Percentiles rank a stretch among this genome's conserved stretches.
phyloP scores from a whole-genome alignment of 257 asterid species.

The Nicotiana tomentosiformis region DNA sequence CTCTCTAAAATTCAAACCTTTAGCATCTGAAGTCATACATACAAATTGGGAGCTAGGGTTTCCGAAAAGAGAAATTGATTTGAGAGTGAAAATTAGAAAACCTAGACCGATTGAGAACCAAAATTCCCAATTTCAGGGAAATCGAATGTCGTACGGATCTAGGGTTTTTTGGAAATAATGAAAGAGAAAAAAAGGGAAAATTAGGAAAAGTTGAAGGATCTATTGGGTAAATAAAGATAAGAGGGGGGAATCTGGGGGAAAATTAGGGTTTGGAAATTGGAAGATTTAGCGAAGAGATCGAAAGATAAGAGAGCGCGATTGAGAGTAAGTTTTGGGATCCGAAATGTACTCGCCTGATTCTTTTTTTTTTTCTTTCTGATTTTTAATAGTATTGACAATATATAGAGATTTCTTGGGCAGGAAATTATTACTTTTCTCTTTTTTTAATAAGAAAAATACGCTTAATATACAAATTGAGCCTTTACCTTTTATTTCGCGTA shows the following conservation, averaged over 20 bases:
- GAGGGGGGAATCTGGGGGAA: background rate
- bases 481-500: no score
- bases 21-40: slow-evolving; percentile 36
- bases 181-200: background rate
- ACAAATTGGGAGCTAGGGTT: background rate
- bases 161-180: background rate
- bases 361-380: no score
- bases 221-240: background rate
- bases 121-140: background rate
- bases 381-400: no score
- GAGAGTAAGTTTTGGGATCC: background rate
- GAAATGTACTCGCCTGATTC: background rate
- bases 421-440: no score
- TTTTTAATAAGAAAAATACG: no score
- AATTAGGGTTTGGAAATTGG: background rate
- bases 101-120: background rate
- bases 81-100: background rate
- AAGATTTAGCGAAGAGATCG: background rate
- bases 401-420: no score
- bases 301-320: no score
- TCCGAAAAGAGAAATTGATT: background rate
- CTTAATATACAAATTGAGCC: no score
- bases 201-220: slow-evolving; percentile 5
- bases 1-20: slow-evolving; percentile 15
- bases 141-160: background rate